A percentile compares a stretch with the other conserved stretches of the same genome.
phyloP scores from a whole-genome alignment of 2,329 filamentous ascomycete species.

The Ascochyta pisi region DNA sequence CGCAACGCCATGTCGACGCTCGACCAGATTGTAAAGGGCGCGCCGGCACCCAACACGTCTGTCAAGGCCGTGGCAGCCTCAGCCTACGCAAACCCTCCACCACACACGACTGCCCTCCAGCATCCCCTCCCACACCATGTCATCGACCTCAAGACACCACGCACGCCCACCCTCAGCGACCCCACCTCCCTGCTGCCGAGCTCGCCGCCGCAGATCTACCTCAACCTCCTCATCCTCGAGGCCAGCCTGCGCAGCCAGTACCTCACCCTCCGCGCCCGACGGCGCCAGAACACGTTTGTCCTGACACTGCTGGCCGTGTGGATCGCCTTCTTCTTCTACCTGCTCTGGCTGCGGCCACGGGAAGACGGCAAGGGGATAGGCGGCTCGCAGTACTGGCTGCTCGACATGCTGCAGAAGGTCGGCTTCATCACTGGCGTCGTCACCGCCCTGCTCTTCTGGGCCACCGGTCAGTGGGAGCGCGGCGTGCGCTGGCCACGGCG shows the following conservation, averaged over 20 bases:
- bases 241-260: slow-evolving; percentile 92
- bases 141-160: slow-evolving; percentile 42
- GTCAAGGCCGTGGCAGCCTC: slow-evolving; percentile 50
- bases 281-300: slow-evolving; percentile 93
- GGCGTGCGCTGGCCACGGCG: slow-evolving; percentile 92
- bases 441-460: slow-evolving; percentile 87
- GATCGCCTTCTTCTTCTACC: slow-evolving; percentile 85
- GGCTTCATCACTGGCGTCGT: slow-evolving; percentile 90
- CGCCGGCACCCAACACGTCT: slow-evolving; percentile 69
- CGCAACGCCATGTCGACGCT: slow-evolving; percentile 50
- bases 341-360: slow-evolving; percentile 91
- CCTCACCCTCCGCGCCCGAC: slow-evolving; percentile 83
- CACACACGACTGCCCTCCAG: slow-evolving; percentile 15
- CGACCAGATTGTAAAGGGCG: slow-evolving; percentile 92
- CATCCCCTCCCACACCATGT: slow-evolving; percentile 34
- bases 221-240: slow-evolving; percentile 96
- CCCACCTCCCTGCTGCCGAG: slow-evolving; percentile 84
- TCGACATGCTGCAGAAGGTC: slow-evolving; percentile 88
- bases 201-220: slow-evolving; percentile 93
- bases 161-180: slow-evolving; percentile 59
- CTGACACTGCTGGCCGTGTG: slow-evolving; percentile 79
- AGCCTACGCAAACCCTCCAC: slow-evolving; percentile 25
- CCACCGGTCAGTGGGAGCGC: slow-evolving; percentile 93
- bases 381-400: slow-evolving; percentile 94
- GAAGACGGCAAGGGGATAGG: slow-evolving; percentile 92